These are phyloP conservation scores for Trifolium repens DNA, from an alignment of 306 rosid genomes.

Conservation along the genomic window DNA sequence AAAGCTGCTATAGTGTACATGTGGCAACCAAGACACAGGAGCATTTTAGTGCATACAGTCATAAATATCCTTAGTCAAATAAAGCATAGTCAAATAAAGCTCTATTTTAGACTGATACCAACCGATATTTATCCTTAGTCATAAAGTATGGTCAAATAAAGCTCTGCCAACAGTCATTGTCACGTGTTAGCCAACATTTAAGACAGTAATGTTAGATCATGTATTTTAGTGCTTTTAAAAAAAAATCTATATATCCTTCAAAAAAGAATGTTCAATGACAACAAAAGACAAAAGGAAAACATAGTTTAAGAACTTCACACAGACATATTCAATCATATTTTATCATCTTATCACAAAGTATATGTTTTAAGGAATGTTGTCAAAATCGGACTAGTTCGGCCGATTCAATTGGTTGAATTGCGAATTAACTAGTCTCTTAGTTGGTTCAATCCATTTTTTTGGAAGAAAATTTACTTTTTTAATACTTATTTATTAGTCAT, in stretches of 20 bases:
- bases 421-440: neutral
- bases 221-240: constrained; percentile 21
- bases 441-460: neutral
- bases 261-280: neutral
- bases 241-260: neutral
- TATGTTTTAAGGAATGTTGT: neutral
- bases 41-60: too few species aligned
- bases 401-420: neutral
- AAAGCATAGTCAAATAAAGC: too few species aligned
- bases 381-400: neutral
- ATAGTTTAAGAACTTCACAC: neutral
- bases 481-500: too few species aligned
- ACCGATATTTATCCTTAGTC: too few species aligned
- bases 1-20: too few species aligned
- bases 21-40: too few species aligned
- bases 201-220: constrained; percentile 33
- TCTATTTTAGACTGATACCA: too few species aligned
- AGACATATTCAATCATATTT: neutral
- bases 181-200: constrained; percentile 28
- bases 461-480: too few species aligned
- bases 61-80: too few species aligned
- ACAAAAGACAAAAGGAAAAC: neutral
- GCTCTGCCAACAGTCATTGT: constrained; percentile 64
- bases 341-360: neutral
- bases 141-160: too few species aligned